Conservation (phyloP, 2,329 filamentous ascomycete species). For the Aspergillus ruber region DNA sequence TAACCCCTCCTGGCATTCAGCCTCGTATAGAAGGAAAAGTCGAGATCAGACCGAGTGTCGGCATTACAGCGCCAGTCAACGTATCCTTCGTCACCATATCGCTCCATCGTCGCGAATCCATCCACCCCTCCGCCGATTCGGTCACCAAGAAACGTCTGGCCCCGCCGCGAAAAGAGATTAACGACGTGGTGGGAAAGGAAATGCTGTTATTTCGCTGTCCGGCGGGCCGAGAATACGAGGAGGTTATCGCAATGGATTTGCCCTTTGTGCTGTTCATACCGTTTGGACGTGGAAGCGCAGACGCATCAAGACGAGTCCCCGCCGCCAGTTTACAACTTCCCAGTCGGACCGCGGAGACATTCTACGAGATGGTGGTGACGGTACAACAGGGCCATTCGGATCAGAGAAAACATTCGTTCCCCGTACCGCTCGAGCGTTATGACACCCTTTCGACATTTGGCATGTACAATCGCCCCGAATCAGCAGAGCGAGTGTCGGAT, state of each 20-base stretch:
- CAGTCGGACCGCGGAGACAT: conserved; percentile 92
- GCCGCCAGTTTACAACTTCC: conserved; percentile 86
- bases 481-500: conserved; percentile 76
- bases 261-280: conserved; percentile 97
- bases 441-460: conserved; percentile 97
- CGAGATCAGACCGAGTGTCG: conserved; percentile 81
- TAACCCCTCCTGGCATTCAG: conserved; percentile 41
- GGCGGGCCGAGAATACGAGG: conserved; percentile 76
- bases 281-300: conserved; percentile 83
- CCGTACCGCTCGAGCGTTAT: conserved; percentile 85
- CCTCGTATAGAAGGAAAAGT: conserved; percentile 97
- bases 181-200: conserved; percentile 92
- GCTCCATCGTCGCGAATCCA: conserved; percentile 87
- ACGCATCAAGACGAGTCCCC: conserved; percentile 81
- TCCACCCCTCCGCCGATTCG: conserved; percentile 92
- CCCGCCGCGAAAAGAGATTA: conserved; percentile 81
- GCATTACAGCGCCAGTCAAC: conserved; percentile 80
- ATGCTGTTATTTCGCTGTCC: conserved; percentile 84
- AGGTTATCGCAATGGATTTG: conserved; percentile 89
- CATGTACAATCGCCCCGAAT: conserved; percentile 97
- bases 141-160: conserved; percentile 87
- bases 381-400: conserved; percentile 83
- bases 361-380: conserved; percentile 91
- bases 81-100: conserved; percentile 92
- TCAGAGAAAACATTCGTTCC: conserved; percentile 86